phyloP scores from a whole-genome alignment of 345 rosid species.

The Litchi chinensis region DNA sequence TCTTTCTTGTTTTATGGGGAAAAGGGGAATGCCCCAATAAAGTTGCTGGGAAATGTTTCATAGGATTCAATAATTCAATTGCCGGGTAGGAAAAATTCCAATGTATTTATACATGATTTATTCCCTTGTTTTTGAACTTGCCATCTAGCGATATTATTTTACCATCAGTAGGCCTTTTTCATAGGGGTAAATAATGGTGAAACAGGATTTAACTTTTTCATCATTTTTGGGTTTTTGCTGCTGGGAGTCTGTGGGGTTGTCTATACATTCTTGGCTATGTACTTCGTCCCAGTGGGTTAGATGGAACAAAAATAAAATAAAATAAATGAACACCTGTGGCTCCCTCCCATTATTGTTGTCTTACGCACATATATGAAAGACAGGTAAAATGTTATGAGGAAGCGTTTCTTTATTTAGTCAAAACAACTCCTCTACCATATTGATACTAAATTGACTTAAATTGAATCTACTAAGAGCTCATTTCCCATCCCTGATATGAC shows the following conservation, averaged over 20 bases:
- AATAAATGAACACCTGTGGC: neutral
- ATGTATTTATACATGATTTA: neutral
- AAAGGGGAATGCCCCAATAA: neutral
- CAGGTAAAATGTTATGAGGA: constrained; percentile 1
- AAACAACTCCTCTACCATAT: constrained; percentile 9
- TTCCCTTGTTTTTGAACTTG: neutral
- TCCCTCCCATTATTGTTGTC: neutral
- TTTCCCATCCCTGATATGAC: neutral
- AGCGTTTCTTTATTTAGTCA: constrained; percentile 15
- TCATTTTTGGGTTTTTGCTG: neutral
- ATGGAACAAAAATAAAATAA: neutral
- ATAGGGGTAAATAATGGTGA: neutral
- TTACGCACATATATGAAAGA: neutral
- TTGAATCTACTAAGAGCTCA: neutral
- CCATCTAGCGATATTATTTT: too few species aligned
- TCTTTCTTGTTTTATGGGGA: neutral
- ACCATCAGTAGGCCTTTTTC: neutral
- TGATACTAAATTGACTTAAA: neutral
- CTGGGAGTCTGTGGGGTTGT: neutral
- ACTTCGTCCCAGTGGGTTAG: neutral
- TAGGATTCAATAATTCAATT: neutral
- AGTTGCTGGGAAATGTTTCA: neutral
- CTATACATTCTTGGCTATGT: neutral
- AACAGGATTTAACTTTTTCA: neutral
- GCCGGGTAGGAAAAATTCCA: neutral